Percentiles rank a stretch among this genome's conserved stretches.
Evolutionary conservation across 2,329 filamentous ascomycete species (phyloP).

Genomic region (Microthyrium microscopicum): DNA sequence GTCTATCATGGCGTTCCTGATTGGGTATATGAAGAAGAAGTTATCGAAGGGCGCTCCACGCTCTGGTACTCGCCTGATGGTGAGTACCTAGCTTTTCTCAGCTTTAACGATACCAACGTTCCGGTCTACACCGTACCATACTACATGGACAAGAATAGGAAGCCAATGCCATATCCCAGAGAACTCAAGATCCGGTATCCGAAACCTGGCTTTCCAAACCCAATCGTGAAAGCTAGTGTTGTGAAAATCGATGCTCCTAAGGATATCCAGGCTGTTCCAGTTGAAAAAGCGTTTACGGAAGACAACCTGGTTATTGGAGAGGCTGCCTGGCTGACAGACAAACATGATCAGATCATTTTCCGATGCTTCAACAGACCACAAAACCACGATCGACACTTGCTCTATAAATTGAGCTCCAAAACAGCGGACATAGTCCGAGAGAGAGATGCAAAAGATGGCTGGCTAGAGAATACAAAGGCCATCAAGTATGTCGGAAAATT

Average conservation of each 20-base stretch:
- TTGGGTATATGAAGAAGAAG: conserved; percentile 47
- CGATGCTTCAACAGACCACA: conserved; percentile 54
- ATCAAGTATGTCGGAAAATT: conserved; percentile 31
- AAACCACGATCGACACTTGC: conserved; percentile 44
- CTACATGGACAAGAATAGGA: conserved; percentile 40
- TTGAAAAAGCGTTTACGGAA: conserved; percentile 40
- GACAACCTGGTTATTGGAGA: conserved; percentile 51
- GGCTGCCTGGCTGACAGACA: conserved; percentile 48
- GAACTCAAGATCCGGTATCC: conserved; percentile 50
- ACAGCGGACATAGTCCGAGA: conserved; percentile 34
- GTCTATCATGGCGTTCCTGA: conserved; percentile 49
- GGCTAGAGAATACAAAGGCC: conserved; percentile 43
- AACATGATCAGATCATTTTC: conserved; percentile 44
- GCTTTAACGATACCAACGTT: conserved; percentile 49
- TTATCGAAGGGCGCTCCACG: conserved; percentile 33
- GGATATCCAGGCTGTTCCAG: conserved; percentile 33
- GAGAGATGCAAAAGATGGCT: conserved; percentile 42
- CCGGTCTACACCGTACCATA: conserved; percentile 49
- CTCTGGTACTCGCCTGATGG: conserved; percentile 43
- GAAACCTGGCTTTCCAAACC: conserved; percentile 52
- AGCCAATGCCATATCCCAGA: conserved; percentile 33
- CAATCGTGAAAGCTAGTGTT: conserved; percentile 44
- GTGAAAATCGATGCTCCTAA: conserved; percentile 34
- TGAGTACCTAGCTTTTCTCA: conserved; percentile 36
- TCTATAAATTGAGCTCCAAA: conserved; percentile 36